Base-by-base conservation (phyloP, 345 rosid genomes). In the Salix arbutifolia region DNA sequence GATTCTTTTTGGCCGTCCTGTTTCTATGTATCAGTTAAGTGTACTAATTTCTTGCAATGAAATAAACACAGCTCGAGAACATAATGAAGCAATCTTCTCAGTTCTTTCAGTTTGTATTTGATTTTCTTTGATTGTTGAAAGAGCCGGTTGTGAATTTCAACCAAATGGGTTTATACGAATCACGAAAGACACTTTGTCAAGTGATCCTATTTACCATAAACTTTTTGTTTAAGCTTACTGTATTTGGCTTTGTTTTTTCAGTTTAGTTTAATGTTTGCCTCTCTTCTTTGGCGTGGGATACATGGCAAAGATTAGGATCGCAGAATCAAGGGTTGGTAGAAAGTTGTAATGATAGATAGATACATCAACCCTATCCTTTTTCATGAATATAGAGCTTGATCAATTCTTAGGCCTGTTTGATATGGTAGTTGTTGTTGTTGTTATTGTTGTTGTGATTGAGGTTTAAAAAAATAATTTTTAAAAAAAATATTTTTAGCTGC, bases 11-110 rank as follows among this genome's bases (percentile, higher is more conserved):
- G 14, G 25, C 53, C 16, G 42, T 65, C 71, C 62, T 58, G 69
- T 83, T 79, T 52, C 74, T 42, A 19, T 78, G 71, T 83, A 77
- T 70, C 61, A 21, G 77, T 83, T 67, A 30, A 72, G 80, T 67
- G 81, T 78, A 82, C 72, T 62, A 5, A 83, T 75, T 65, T 79
- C 73, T 52, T 69, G 81, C 81, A 77, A 84, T 87, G 81, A 82
- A 92, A 89, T 92, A 92, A 92, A 87, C 81, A 79, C 81, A 79
- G 88, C 90, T 83, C 80, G 53, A 71, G 84, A 88, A 84, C 96
- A 74, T 75, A 52, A 10, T 38, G 56, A 83, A 82, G 78, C 81
- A 71, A 75, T 60, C 56, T 74, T 81, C 73, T 42, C n/a, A 68
- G 31, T 81, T 83, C 50, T 23, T 53, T 77, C 53, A n/a, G 3